These are phyloP conservation scores for Penicillium tannophilum DNA, from an alignment of 495 filamentous ascomycete species.

Conservation along the genomic window DNA sequence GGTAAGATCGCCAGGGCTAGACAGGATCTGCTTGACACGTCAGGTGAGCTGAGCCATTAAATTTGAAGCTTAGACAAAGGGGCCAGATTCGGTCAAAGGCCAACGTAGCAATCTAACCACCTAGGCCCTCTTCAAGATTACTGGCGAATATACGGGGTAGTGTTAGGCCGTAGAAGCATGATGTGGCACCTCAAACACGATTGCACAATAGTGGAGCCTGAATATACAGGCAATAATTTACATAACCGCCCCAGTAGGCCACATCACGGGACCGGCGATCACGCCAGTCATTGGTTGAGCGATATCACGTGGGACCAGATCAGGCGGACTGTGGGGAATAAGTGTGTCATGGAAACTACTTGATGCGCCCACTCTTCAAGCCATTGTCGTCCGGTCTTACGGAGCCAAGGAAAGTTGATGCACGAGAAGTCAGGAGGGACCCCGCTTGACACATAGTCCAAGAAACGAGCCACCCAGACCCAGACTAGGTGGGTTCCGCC, in stretches of 20 bases:
- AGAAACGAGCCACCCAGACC: conserved; percentile 14
- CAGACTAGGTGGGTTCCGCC: conserved; percentile 8
- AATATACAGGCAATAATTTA: conserved; percentile 4
- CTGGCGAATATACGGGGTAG: not conserved
- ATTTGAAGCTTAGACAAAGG: not conserved
- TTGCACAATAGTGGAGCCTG: not conserved
- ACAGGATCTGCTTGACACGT: conserved; percentile 3
- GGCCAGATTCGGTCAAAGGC: not conserved
- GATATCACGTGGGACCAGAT: conserved; percentile 5
- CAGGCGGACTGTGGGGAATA: conserved; percentile 10
- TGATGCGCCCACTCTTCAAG: conserved; percentile 4
- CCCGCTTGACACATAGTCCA: conserved; percentile 27
- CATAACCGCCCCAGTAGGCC: not conserved
- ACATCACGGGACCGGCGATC: conserved; percentile 10
- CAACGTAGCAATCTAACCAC: not conserved
- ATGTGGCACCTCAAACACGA: not conserved
- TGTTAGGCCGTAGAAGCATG: not conserved
- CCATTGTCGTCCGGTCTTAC: conserved; percentile 21
- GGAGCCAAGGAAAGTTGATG: conserved; percentile 17
- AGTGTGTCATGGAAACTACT: conserved; percentile 26
- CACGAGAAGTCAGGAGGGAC: conserved; percentile 14
- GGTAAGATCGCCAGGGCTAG: conserved; percentile 9
- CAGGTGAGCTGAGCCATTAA: not conserved
- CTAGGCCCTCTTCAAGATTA: not conserved
- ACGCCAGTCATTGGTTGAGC: not conserved